Percentiles rank a stretch among this genome's conserved stretches.
Conservation (phyloP, 1,139 yeast species). For the Ogataea hybrid region DNA sequence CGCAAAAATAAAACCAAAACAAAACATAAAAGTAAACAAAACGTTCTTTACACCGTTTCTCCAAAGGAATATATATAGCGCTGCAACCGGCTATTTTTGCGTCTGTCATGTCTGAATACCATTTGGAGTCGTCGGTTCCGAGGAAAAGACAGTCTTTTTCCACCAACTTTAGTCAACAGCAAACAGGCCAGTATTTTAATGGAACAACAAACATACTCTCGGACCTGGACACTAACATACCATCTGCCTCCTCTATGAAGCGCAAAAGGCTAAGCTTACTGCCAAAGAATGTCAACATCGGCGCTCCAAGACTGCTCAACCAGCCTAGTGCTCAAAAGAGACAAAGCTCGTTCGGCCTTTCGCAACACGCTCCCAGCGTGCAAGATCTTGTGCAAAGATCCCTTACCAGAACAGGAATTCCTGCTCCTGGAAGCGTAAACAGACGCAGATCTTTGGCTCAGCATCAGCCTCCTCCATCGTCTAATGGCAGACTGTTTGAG, state of each 20-base stretch:
- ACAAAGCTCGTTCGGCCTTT: slow-evolving; percentile 24
- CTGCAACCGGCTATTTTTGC: neutral
- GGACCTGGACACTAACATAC: slow-evolving; percentile 18
- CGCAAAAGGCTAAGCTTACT: slow-evolving; percentile 29
- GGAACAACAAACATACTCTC: slow-evolving; percentile 18
- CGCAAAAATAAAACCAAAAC: slow-evolving; percentile 15
- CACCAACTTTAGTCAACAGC: slow-evolving; percentile 12
- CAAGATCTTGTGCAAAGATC: slow-evolving; percentile 29
- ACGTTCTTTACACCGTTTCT: neutral
- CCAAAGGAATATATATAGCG: slow-evolving; percentile 4
- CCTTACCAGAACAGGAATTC: slow-evolving; percentile 21
- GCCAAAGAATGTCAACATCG: slow-evolving; percentile 27
- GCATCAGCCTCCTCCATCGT: slow-evolving; percentile 22
- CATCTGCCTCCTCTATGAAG: slow-evolving; percentile 15
- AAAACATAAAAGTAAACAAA: slow-evolving; percentile 16
- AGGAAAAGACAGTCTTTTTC: slow-evolving; percentile 21
- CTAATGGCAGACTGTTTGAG: slow-evolving; percentile 21
- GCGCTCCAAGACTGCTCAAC: slow-evolving; percentile 29
- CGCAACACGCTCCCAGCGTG: slow-evolving; percentile 22
- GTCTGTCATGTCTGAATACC: slow-evolving; percentile 19
- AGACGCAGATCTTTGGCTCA: slow-evolving; percentile 17
- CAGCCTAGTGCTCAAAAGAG: slow-evolving; percentile 23
- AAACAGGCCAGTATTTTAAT: slow-evolving; percentile 12
- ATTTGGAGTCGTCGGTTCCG: slow-evolving; percentile 18
- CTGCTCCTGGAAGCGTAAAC: slow-evolving; percentile 11